Evolutionary conservation across 371 early-diverging fungal genomes (phyloP), one percentile per base, ranked within the genome.

Genomic region (Blakeslea trispora): DNA sequence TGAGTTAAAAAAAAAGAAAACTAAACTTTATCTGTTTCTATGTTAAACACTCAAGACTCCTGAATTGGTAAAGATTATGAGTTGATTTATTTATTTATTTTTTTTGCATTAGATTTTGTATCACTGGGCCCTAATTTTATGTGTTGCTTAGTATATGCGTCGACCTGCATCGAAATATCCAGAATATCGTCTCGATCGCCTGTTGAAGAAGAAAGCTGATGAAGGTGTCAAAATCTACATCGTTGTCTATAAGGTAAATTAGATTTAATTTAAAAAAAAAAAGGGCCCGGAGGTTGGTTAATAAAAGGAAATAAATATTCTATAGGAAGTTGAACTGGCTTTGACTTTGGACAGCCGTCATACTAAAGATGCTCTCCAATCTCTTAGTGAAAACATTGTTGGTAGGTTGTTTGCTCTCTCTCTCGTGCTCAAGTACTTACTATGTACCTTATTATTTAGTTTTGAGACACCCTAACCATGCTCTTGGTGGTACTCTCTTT

Each of bases 221-320:
- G 79, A 93, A 68, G 96, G 96, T 37, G 90, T 97, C 23, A 86
- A 83, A 68, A 92, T 97, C 53, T 94, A 90, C 65, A 81, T 97
- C 45, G 82, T 94, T 6, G 82, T 97, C 6, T 97, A 94, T 80
- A 92, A 94, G 73, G 79, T 73, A 71, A 32, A n/a, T 14, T 28
- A 43, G n/a, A 17, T 8, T 45, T 5, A 14, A 15, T 45, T 22
- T n/a, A n/a, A n/a, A n/a, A n/a, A n/a, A 14, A 17, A 17, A 23
- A 3, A 48, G 17, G 8, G 34, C 19, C 24, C 46, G 41, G 39
- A 28, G 18, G n/a, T 39, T 46, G 41, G 24, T 34, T 23, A 54
- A 23, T 39, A 55, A 47, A 55, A 55, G 46, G 40, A 57, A 47
- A 50, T 22, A 28, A 28, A 28, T 28, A n/a, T 7, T 17, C 21